Base-by-base conservation (phyloP, 768 basidiomycete genomes). In the Phylloporus arenicola region DNA sequence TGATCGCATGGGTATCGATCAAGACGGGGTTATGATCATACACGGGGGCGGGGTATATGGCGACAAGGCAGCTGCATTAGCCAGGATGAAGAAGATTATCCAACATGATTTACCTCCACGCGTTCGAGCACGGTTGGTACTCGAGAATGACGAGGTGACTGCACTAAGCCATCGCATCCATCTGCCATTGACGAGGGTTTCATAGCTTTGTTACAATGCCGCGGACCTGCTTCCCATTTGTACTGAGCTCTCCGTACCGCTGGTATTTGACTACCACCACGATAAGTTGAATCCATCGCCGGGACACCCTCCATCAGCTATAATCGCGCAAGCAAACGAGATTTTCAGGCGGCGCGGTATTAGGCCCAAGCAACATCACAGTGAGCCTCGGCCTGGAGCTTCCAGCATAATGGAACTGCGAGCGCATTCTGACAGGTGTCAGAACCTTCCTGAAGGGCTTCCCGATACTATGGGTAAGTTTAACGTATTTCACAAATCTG, bases 81-180 rank as follows among this genome's bases (percentile, higher is more conserved):
- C 71, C 20, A 79, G 94, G 9, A 80, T 95, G 63, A 87, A 83
- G 63, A 72, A 79, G 51, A 86, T 83, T 13, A 86, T 90, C 51
- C 69, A 63, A 43, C 73, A 76, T 10, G 59, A 67, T n/a, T 75
- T 92, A 34, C 74, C 82, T 8, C 69, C 77, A 19, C 77, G 79
- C 20, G 82, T 91, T 51, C 80, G 86, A 53, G 75, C 75, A 13
- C 76, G 94, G 40, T 65, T 94, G 19, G 92, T 92, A 2, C 73
- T 93, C n/a, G 94, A 97, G 68, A 97, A 96, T 53, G 94, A 96
- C 56, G 94, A 97, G 73, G 89, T 88, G 43, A 27, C 17, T 16
- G 1, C 43, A 4, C 11, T 11, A 8, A 5, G 19, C 16, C 4
- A 30, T 40, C 7, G n/a, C 13, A 14, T 17, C n/a, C 1, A 39